Evolutionary conservation across 2,329 filamentous ascomycete genomes (phyloP).

Genomic region (Talaromyces marneffei): DNA sequence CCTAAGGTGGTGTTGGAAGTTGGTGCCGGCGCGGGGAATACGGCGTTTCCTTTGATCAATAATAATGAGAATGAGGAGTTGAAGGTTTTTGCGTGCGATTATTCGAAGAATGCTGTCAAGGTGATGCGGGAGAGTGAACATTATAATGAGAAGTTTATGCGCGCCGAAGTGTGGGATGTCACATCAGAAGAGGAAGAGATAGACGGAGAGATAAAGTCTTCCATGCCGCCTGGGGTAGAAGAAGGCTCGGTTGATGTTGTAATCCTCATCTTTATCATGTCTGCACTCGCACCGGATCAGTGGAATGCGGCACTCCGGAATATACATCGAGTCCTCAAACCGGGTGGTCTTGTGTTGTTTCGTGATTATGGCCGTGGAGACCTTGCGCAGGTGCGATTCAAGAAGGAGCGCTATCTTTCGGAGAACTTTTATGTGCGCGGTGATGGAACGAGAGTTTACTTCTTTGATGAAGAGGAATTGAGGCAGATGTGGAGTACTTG

Average conservation of each 20-base stretch:
- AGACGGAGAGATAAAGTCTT: slow-evolving; percentile 11
- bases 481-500: slow-evolving; percentile 66
- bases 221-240: slow-evolving; percentile 67
- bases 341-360: slow-evolving; percentile 89
- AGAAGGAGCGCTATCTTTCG: slow-evolving; percentile 86
- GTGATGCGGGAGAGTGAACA: slow-evolving; percentile 76
- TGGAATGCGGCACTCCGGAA: slow-evolving; percentile 80
- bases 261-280: slow-evolving; percentile 96
- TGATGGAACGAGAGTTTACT: slow-evolving; percentile 94
- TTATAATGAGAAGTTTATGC: slow-evolving; percentile 67
- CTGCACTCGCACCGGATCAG: slow-evolving; percentile 75
- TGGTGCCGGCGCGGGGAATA: slow-evolving; percentile 92
- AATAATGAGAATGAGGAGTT: slow-evolving; percentile 77
- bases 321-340: slow-evolving; percentile 75
- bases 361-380: slow-evolving; percentile 95
- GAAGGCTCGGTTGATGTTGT: slow-evolving; percentile 85
- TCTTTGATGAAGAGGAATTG: slow-evolving; percentile 85
- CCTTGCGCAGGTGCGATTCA: slow-evolving; percentile 92
- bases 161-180: slow-evolving; percentile 93
- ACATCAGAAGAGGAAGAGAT: slow-evolving; percentile 51
- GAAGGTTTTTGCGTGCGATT: slow-evolving; percentile 90
- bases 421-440: slow-evolving; percentile 97
- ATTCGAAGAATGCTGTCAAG: slow-evolving; percentile 89
- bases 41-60: slow-evolving; percentile 82
- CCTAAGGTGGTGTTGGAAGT: slow-evolving; percentile 74